These are phyloP conservation scores for Eucalyptus rudis DNA, from an alignment of 345 rosid species.

Conservation along the genomic window DNA sequence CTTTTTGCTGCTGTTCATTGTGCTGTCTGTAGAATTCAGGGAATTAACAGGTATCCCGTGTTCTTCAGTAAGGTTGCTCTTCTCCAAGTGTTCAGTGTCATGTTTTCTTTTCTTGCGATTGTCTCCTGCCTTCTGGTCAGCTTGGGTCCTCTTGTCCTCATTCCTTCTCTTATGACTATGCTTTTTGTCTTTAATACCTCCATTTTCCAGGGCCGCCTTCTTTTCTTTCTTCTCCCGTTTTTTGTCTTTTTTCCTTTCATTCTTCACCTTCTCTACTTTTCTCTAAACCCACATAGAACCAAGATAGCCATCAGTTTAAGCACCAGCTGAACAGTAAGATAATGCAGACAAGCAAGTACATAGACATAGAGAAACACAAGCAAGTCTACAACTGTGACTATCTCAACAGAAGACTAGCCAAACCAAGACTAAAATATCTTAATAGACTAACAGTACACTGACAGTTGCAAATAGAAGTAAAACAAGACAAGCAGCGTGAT, in stretches of 20 bases:
- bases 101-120: constrained; percentile 6
- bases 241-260: constrained; percentile 7
- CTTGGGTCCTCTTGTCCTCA: constrained; percentile 10
- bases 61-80: constrained; percentile 18
- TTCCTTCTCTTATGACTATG: constrained; percentile 20
- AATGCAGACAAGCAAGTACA: neutral
- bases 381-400: neutral
- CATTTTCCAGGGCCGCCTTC: constrained; percentile 10
- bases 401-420: neutral
- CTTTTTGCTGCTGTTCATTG: constrained; percentile 11
- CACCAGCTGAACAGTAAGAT: neutral
- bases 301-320: constrained; percentile 2
- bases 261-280: constrained; percentile 14
- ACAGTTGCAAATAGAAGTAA: neutral
- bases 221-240: constrained; percentile 13
- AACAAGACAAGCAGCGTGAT: neutral
- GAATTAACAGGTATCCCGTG: constrained; percentile 16
- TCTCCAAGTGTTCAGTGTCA: constrained; percentile 2
- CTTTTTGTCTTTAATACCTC: constrained; percentile 13
- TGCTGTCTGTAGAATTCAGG: constrained; percentile 11
- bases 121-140: constrained; percentile 11
- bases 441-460: neutral
- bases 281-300: constrained; percentile 19
- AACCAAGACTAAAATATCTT: neutral
- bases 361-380: neutral